Percentiles rank a stretch among this genome's conserved stretches.
Evolutionary conservation across 202 grass and related monocot genomes (phyloP).

Genomic region (Zoysia matrella): DNA sequence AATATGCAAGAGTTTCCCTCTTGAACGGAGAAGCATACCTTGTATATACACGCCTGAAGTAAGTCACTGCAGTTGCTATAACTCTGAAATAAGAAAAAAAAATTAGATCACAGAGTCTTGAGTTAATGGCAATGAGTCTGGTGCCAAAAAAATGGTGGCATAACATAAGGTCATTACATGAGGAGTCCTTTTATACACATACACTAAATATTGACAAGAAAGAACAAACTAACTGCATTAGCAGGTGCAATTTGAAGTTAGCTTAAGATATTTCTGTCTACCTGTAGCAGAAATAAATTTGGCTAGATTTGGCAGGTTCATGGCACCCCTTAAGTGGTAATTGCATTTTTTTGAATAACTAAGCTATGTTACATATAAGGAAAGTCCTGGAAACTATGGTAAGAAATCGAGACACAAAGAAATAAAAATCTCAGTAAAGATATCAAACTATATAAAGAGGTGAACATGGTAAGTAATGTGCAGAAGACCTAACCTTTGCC

Average conservation of each 20-base stretch:
- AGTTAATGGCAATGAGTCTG: constrained; percentile 18
- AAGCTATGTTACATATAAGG: background rate
- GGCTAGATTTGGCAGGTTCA: background rate
- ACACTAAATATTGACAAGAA: background rate
- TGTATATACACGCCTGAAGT: constrained; percentile 98
- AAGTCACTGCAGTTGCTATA: constrained; percentile 92
- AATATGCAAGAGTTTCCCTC: background rate
- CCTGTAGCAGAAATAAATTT: background rate
- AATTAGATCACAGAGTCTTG: constrained; percentile 27
- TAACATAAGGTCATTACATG: constrained; percentile 3
- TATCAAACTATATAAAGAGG: background rate
- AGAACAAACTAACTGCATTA: background rate
- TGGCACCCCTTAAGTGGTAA: background rate
- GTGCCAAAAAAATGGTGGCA: background rate
- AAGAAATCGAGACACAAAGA: background rate
- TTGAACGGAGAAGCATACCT: constrained; percentile 64
- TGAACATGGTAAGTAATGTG: background rate
- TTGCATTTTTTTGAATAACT: background rate
- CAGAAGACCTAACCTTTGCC: constrained; percentile 77
- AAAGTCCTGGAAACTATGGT: constrained; percentile 2
- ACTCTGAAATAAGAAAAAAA: constrained; percentile 71
- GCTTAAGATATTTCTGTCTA: background rate
- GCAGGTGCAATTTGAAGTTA: background rate
- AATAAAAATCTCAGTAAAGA: background rate
- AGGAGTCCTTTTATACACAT: background rate